These are phyloP conservation scores for Sicyos edulis DNA, from an alignment of 306 rosid species.

Conservation along the genomic window DNA sequence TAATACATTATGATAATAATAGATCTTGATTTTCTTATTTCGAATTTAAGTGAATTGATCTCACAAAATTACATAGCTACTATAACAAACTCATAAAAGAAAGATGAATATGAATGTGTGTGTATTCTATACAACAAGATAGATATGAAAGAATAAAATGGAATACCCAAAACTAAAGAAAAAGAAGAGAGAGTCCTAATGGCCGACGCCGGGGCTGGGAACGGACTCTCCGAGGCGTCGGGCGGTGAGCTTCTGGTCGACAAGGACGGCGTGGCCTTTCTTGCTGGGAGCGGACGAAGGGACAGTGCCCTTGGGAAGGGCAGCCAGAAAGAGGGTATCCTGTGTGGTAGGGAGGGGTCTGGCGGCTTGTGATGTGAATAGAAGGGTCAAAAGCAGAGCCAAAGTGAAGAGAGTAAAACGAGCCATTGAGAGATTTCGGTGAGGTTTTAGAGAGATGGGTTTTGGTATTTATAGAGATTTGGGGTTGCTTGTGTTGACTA, in stretches of 20 bases:
- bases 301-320: conserved; percentile 75
- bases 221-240: too few species aligned
- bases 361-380: conserved; percentile 37
- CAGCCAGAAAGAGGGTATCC: conserved; percentile 34
- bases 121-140: background rate
- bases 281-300: conserved; percentile 70
- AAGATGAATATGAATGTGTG: background rate
- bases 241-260: conserved; percentile 47
- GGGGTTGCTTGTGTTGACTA: background rate
- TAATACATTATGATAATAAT: background rate
- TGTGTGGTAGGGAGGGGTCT: conserved; percentile 33
- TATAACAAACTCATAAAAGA: background rate
- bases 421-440: conserved; percentile 34
- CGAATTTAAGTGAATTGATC: background rate
- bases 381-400: conserved; percentile 31
- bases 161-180: background rate
- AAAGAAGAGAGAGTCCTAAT: conserved; percentile 14
- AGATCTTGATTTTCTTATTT: background rate
- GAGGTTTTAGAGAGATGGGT: background rate
- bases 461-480: conserved; percentile 7
- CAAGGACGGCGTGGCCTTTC: conserved; percentile 48
- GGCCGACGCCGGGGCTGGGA: background rate
- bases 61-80: background rate
- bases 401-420: conserved; percentile 20
- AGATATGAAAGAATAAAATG: background rate